A percentile compares a stretch with the other conserved stretches of the same genome.
These are phyloP conservation scores for Yamadazyma olivae DNA, from an alignment of 805 yeast species.

Conservation along the genomic window DNA sequence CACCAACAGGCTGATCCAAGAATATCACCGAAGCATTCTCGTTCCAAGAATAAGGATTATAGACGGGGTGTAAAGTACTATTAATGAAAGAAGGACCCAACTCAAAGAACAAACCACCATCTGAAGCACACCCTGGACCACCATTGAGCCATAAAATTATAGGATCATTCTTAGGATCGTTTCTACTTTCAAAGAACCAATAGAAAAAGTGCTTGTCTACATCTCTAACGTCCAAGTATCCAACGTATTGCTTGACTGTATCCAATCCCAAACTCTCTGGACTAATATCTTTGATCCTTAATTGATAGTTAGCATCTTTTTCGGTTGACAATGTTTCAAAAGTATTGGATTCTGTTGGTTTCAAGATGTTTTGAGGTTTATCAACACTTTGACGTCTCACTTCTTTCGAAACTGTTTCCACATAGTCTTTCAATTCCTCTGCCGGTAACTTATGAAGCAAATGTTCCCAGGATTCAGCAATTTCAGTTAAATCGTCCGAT, in stretches of 20 bases:
- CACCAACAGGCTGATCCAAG: conserved; percentile 30
- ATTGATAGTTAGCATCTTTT: conserved; percentile 3
- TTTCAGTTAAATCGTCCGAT: conserved; percentile 1
- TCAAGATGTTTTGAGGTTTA: neutral
- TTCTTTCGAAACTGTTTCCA: conserved; percentile 1
- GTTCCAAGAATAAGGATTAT: conserved; percentile 29
- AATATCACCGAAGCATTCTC: conserved; percentile 33
- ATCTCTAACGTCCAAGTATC: conserved; percentile 74
- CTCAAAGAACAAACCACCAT: conserved; percentile 28
- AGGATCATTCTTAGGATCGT: conserved; percentile 29
- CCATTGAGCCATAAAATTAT: conserved; percentile 31
- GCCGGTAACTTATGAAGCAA: conserved; percentile 3
- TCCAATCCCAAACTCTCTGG: conserved; percentile 74
- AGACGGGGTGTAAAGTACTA: conserved; percentile 19
- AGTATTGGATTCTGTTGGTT: neutral
- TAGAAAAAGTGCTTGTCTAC: conserved; percentile 49
- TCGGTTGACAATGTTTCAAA: conserved; percentile 6
- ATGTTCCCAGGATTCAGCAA: conserved; percentile 5
- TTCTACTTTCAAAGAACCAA: conserved; percentile 33
- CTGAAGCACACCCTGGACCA: conserved; percentile 31
- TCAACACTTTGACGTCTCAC: neutral
- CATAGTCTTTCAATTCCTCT: conserved; percentile 2
- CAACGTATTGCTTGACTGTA: conserved; percentile 72
- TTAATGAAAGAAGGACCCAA: conserved; percentile 27
- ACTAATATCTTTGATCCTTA: conserved; percentile 7